These are phyloP conservation scores for Lachancea dasiensis DNA, from an alignment of 805 yeast species.

Conservation along the genomic window DNA sequence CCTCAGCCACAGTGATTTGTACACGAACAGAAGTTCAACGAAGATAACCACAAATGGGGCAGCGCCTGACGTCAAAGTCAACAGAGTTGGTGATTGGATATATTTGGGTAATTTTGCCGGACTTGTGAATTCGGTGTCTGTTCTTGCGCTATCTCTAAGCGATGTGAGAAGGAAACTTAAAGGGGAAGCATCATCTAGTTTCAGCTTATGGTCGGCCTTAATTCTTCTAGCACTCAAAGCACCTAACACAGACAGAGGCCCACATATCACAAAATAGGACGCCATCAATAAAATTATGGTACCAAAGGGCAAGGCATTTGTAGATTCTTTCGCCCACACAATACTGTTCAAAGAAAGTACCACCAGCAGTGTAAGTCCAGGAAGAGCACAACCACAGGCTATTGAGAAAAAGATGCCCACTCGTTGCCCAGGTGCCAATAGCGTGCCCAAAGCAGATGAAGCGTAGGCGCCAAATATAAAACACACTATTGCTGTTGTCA, in stretches of 20 bases:
- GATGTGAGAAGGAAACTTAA: slow-evolving; percentile 3
- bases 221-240: slow-evolving; percentile 34
- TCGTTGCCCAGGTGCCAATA: slow-evolving; percentile 36
- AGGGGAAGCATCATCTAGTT: not conserved
- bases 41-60: slow-evolving; percentile 78
- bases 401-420: slow-evolving; percentile 28
- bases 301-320: slow-evolving; percentile 73
- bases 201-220: not conserved
- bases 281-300: slow-evolving; percentile 57
- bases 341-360: slow-evolving; percentile 56
- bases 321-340: slow-evolving; percentile 71
- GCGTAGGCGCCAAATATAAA: slow-evolving; percentile 67
- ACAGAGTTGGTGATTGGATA: slow-evolving; percentile 12
- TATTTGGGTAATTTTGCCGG: slow-evolving; percentile 2
- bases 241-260: slow-evolving; percentile 74
- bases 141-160: not conserved
- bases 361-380: slow-evolving; percentile 41
- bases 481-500: slow-evolving; percentile 52
- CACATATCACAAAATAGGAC: slow-evolving; percentile 57
- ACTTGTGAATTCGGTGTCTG: not conserved
- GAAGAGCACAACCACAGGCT: slow-evolving; percentile 45
- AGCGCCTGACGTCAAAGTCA: slow-evolving; percentile 49
- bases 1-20: slow-evolving; percentile 74
- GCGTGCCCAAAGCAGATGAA: slow-evolving; percentile 67
- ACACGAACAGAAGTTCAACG: slow-evolving; percentile 66